Evolutionary conservation across 1,139 yeast species (phyloP).

Genomic region (Schwanniomyces etchellsii): DNA sequence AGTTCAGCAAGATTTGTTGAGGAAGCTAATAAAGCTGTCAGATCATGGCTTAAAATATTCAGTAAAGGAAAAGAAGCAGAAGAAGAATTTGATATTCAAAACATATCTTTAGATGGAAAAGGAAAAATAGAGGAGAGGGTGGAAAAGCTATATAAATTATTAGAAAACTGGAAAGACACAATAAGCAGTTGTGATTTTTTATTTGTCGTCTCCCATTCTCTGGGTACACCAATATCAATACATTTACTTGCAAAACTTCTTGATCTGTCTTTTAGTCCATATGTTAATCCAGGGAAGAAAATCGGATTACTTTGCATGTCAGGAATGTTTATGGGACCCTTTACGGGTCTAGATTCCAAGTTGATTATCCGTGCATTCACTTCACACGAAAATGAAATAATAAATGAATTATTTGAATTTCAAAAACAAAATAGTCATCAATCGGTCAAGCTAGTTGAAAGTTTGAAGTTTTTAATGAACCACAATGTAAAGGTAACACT

Average conservation of each 20-base stretch:
- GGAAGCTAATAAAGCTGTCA: constrained; percentile 31
- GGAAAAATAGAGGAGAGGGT: constrained; percentile 43
- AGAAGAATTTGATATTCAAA: constrained; percentile 27
- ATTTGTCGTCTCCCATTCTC: constrained; percentile 40
- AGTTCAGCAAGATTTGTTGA: constrained; percentile 30
- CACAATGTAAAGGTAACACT: constrained; percentile 46
- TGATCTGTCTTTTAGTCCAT: constrained; percentile 5
- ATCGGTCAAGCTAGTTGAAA: constrained; percentile 24
- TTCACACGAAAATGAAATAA: constrained; percentile 40
- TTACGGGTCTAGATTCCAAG: constrained; percentile 37
- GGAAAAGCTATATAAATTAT: constrained; percentile 24
- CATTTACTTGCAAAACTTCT: constrained; percentile 32
- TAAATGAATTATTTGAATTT: constrained; percentile 44
- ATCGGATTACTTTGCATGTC: constrained; percentile 42
- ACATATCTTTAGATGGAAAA: constrained; percentile 49
- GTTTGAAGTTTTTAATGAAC: constrained; percentile 26
- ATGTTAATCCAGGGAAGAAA: constrained; percentile 10
- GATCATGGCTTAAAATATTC: constrained; percentile 32
- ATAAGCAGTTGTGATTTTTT: constrained; percentile 37
- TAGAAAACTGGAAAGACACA: constrained; percentile 38
- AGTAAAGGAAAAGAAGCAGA: constrained; percentile 14
- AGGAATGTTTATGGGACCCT: constrained; percentile 43
- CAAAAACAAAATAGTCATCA: constrained; percentile 31
- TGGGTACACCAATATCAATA: constrained; percentile 41
- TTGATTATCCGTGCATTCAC: constrained; percentile 43